Percentiles rank a stretch among this genome's conserved stretches.
Conservation (phyloP, 352 stramenopile genomes). For the Blastocystis sp. region DNA sequence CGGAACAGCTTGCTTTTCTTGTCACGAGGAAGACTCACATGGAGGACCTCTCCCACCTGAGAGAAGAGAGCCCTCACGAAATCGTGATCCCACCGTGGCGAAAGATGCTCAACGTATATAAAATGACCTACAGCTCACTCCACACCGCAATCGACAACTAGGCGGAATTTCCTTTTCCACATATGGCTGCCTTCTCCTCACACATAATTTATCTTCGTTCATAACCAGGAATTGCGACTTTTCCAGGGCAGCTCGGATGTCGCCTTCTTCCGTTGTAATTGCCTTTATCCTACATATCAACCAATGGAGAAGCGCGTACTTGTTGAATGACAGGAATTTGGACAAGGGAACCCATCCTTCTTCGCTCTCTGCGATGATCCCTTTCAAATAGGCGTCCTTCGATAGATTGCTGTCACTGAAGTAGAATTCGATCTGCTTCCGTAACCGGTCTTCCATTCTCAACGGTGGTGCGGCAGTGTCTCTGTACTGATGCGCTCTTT, state of each 20-base stretch:
- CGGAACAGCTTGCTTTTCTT: not conserved
- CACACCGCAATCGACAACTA: not conserved
- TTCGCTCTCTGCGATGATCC: not conserved
- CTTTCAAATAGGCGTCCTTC: not conserved
- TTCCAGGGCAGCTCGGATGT: not conserved
- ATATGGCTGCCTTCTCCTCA: not conserved
- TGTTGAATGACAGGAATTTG: slow-evolving; percentile 17
- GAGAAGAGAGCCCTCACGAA: not conserved
- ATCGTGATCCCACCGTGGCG: slow-evolving; percentile 28
- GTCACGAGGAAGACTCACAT: slow-evolving; percentile 34
- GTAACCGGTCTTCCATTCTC: not conserved
- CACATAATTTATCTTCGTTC: slow-evolving; percentile 5
- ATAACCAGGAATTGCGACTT: not conserved
- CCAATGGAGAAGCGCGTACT: not conserved
- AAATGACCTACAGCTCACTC: not conserved
- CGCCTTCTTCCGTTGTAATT: not conserved
- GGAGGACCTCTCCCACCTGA: not conserved
- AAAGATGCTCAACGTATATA: slow-evolving; percentile 12
- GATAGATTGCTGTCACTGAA: slow-evolving; percentile 43
- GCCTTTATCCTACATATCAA: slow-evolving; percentile 9
- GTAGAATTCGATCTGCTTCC: slow-evolving; percentile 25
- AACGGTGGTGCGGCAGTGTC: too few relatives aligned
- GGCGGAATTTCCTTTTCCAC: slow-evolving; percentile 12
- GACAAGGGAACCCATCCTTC: not conserved
- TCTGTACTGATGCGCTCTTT: too few relatives aligned